These are phyloP conservation scores for Tolypocladium album DNA, from an alignment of 2,329 filamentous ascomycete genomes.

Conservation along the genomic window DNA sequence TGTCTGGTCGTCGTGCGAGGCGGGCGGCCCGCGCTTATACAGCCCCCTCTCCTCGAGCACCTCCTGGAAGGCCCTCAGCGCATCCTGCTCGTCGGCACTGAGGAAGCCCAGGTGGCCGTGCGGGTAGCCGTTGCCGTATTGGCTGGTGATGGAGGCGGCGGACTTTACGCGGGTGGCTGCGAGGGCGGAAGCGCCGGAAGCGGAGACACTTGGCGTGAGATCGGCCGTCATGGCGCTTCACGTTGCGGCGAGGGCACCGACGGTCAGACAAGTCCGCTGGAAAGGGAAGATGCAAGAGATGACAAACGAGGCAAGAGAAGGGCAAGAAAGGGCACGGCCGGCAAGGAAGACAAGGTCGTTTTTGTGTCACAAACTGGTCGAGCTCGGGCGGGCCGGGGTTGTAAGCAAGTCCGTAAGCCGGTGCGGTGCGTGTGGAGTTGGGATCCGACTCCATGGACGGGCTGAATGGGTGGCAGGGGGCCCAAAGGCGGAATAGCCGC, in stretches of 20 bases:
- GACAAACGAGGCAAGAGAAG: neutral
- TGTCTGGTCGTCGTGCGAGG: conserved; percentile 63
- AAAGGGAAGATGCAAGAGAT: neutral
- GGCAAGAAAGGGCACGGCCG: neutral
- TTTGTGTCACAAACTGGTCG: neutral
- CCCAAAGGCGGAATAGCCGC: neutral
- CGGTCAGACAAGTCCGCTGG: neutral
- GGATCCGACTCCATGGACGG: neutral
- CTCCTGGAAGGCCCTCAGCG: conserved; percentile 62
- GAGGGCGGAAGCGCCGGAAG: conserved; percentile 9
- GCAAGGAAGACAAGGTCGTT: neutral
- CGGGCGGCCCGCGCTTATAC: conserved; percentile 44
- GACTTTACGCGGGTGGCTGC: conserved; percentile 17
- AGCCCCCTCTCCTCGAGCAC: conserved; percentile 54
- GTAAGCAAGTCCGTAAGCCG: neutral
- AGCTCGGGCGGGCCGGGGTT: neutral
- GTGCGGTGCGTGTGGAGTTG: neutral
- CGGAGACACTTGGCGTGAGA: conserved; percentile 4
- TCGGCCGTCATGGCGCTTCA: conserved; percentile 13
- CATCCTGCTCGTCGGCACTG: conserved; percentile 53
- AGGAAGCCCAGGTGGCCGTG: conserved; percentile 75
- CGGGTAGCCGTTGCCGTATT: conserved; percentile 44
- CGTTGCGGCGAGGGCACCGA: neutral
- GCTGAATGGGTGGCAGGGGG: neutral
- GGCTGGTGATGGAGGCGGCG: conserved; percentile 17